phyloP scores from a whole-genome alignment of 2,329 filamentous ascomycete genomes.

The Penicillium frequentans region DNA sequence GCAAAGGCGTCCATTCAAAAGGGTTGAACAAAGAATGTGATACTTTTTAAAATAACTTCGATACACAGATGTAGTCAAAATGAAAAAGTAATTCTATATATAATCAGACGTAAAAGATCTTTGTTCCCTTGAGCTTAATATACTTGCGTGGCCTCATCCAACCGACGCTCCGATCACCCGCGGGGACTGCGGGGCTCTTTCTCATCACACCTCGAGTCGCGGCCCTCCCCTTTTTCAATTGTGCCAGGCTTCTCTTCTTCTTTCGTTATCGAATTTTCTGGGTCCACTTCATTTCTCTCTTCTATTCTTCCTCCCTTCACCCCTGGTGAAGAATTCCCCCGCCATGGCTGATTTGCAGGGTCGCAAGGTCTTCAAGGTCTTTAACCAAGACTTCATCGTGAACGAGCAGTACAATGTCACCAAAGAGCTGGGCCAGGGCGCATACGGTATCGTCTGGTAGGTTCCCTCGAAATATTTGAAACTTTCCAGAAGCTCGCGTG shows the following conservation, averaged over 20 bases:
- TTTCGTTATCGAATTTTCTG: neutral
- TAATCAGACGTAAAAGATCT: neutral
- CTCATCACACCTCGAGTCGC: conserved; percentile 19
- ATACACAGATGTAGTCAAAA: no score
- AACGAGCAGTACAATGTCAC: conserved; percentile 98
- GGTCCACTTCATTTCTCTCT: conserved; percentile 2
- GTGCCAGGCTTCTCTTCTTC: neutral
- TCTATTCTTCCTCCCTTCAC: neutral
- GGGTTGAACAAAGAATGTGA: no score
- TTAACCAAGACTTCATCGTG: conserved; percentile 99
- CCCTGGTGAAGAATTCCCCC: conserved; percentile 2
- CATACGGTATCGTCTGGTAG: conserved; percentile 98
- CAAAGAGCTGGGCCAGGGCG: conserved; percentile 96
- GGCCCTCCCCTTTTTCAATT: conserved; percentile 10
- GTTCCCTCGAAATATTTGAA: conserved; percentile 22
- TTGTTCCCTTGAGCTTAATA: neutral
- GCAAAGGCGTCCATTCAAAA: no score
- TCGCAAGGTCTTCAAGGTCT: conserved; percentile 97
- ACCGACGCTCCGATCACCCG: conserved; percentile 16
- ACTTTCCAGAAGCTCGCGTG: neutral
- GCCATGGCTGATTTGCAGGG: conserved; percentile 62
- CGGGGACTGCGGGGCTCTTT: conserved; percentile 25
- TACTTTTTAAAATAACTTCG: no score
- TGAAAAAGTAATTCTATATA: neutral
- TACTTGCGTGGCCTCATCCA: conserved; percentile 1